A percentile compares a stretch with the other conserved stretches of the same genome.
Evolutionary conservation across 2,329 filamentous ascomycete genomes (phyloP).

Genomic region (Tolypocladium tropicale): DNA sequence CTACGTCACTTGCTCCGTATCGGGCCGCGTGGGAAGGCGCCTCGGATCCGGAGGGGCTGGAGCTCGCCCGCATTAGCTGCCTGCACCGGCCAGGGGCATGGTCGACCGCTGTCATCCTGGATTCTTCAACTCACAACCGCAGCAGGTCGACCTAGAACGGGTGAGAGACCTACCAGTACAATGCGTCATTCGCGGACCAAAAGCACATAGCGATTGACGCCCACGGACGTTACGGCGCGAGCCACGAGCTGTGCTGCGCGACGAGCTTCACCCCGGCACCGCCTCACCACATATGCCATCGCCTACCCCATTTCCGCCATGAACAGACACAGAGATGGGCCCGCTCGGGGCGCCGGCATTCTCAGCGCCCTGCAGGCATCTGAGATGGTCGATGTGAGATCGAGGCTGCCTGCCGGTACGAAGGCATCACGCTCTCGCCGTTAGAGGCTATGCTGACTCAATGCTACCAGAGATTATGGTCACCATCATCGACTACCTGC

Average conservation of each 20-base stretch:
- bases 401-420: conserved; percentile 72
- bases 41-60: not conserved
- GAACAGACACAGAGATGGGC: conserved; percentile 32
- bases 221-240: not conserved
- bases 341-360: conserved; percentile 40
- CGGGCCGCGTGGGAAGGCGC: too few species aligned
- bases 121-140: not conserved
- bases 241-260: not conserved
- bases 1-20: not conserved
- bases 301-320: conserved; percentile 15
- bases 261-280: not conserved
- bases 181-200: not conserved
- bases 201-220: not conserved
- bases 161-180: not conserved
- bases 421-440: not conserved
- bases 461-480: conserved; percentile 64
- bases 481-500: conserved; percentile 80
- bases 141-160: not conserved
- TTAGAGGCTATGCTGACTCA: not conserved
- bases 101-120: not conserved
- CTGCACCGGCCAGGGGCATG: not conserved
- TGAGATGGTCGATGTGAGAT: conserved; percentile 68
- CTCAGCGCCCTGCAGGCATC: conserved; percentile 70
- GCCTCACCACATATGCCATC: not conserved
- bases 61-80: not conserved